phyloP scores from a whole-genome alignment of 257 asterid genomes.

The Solanum peruvianum region DNA sequence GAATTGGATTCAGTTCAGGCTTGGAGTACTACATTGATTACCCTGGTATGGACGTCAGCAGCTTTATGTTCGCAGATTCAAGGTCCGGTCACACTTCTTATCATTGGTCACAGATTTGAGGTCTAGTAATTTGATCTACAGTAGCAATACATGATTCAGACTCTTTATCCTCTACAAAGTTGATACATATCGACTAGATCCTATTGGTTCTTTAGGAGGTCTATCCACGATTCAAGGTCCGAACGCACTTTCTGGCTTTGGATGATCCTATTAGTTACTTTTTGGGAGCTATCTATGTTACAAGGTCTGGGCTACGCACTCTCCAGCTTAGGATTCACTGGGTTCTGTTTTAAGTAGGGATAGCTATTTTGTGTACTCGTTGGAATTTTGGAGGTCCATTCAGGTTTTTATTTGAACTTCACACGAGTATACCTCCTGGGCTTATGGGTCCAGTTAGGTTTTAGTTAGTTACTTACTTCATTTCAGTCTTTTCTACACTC shows the following conservation, averaged over 20 bases:
- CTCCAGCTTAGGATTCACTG: background rate
- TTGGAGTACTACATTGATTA: background rate
- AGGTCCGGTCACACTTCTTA: background rate
- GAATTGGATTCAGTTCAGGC: background rate
- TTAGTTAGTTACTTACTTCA: background rate
- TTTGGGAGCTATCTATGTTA: background rate
- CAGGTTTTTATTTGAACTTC: background rate
- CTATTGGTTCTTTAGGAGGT: background rate
- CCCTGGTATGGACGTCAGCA: background rate
- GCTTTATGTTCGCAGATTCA: background rate
- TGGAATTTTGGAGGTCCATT: background rate
- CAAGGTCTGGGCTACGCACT: background rate
- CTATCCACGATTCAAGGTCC: background rate
- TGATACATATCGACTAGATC: background rate
- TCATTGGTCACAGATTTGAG: background rate
- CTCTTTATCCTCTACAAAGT: background rate
- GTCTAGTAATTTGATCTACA: background rate
- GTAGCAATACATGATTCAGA: background rate
- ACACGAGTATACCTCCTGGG: background rate
- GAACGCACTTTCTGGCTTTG: background rate
- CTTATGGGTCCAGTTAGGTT: background rate
- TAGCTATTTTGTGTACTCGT: background rate
- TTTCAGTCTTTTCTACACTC: background rate
- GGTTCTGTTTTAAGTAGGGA: background rate
- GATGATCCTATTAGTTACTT: background rate